Percentiles rank a stretch among this genome's conserved stretches.
Evolutionary conservation across 768 basidiomycete genomes (phyloP).

Genomic region (Sarcomyxa edulis): DNA sequence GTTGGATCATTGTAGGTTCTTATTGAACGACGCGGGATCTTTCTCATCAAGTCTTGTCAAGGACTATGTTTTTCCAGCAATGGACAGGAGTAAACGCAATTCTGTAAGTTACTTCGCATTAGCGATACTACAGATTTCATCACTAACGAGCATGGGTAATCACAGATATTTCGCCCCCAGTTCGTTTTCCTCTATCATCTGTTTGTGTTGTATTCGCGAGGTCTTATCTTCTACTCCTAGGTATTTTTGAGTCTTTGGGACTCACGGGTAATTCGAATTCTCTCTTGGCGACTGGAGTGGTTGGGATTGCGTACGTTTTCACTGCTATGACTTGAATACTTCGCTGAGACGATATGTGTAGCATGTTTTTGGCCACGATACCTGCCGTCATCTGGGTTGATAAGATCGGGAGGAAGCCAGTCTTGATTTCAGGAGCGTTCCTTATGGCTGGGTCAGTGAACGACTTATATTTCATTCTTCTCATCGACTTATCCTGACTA

Average conservation of each 20-base stretch:
- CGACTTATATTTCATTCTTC: conserved; percentile 4
- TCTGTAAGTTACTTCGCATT: no score
- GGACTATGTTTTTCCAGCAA: conserved; percentile 79
- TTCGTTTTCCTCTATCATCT: no score
- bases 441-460: conserved; percentile 58
- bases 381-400: conserved; percentile 83
- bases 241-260: conserved; percentile 59
- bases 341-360: conserved; percentile 15
- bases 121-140: no score
- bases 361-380: conserved; percentile 74
- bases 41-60: conserved; percentile 13
- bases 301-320: conserved; percentile 63
- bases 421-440: conserved; percentile 69
- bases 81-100: conserved; percentile 78
- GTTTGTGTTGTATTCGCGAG: no score
- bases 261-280: conserved; percentile 56
- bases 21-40: not conserved
- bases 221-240: conserved; percentile 75
- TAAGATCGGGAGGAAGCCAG: conserved; percentile 69
- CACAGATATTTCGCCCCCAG: no score
- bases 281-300: conserved; percentile 57
- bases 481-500: conserved; percentile 3
- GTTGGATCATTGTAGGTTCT: conserved; percentile 48
- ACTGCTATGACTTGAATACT: not conserved
- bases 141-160: no score